phyloP scores from a whole-genome alignment of 176 grass and related monocot genomes.

The Bonia amplexicaulis region DNA sequence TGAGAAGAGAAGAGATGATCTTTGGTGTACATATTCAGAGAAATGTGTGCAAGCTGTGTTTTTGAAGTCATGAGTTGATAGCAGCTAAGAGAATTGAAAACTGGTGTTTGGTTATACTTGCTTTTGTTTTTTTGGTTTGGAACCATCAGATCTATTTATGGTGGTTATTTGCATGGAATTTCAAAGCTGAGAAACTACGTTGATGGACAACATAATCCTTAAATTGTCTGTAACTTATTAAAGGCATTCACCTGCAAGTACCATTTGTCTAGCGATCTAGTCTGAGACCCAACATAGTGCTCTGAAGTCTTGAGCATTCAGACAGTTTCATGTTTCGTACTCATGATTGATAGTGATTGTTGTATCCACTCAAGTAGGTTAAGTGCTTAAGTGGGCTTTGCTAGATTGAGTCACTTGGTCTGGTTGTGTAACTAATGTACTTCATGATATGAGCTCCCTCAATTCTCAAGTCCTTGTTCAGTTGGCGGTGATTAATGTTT shows the following conservation, averaged over 20 bases:
- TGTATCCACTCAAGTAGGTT: not conserved
- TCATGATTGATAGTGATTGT: not conserved
- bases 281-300: not conserved
- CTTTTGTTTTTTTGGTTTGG: not conserved
- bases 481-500: not conserved
- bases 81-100: slow-evolving; percentile 11
- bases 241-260: not conserved
- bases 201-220: not conserved
- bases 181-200: not conserved
- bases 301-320: not conserved
- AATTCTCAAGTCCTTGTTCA: not conserved
- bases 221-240: not conserved
- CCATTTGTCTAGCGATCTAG: not conserved
- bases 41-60: not conserved
- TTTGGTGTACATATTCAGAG: not conserved
- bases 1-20: slow-evolving; percentile 26
- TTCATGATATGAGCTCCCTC: not conserved
- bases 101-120: not conserved
- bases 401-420: not conserved
- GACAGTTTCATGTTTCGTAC: not conserved
- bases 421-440: not conserved
- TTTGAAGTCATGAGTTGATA: slow-evolving; percentile 29
- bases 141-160: not conserved
- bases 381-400: not conserved
- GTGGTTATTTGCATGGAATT: not conserved